Evolutionary conservation across 768 basidiomycete species (phyloP).

Genomic region (Mycena polygramma): DNA sequence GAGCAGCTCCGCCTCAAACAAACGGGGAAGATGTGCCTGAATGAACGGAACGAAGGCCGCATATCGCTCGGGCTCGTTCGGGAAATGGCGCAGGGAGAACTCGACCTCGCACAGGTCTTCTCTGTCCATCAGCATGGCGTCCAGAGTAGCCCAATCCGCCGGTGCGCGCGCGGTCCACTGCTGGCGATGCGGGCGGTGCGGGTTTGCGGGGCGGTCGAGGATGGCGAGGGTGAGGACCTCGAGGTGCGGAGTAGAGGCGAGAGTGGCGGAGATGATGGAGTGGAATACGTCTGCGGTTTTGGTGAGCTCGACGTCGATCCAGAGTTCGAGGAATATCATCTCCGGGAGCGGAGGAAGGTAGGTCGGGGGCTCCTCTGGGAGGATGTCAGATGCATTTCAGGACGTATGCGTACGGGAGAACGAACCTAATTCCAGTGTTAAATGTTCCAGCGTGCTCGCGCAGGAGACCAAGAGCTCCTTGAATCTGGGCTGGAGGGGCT

Average conservation of each 20-base stretch:
- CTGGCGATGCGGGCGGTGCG: conserved; percentile 11
- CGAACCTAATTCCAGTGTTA: conserved; percentile 14
- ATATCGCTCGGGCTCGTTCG: background rate
- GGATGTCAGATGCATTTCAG: background rate
- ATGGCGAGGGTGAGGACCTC: conserved; percentile 5
- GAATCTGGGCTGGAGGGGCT: background rate
- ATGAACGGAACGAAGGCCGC: background rate
- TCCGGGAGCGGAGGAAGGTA: conserved; percentile 7
- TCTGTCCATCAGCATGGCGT: conserved; percentile 4
- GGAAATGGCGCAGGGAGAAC: conserved; percentile 2
- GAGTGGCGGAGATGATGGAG: conserved; percentile 1
- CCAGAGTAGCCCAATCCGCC: background rate
- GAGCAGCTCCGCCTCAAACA: background rate
- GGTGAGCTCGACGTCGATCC: conserved; percentile 7
- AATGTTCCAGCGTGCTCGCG: background rate
- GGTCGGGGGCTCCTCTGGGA: conserved; percentile 2
- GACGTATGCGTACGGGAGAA: background rate
- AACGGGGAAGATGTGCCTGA: background rate
- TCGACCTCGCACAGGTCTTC: conserved; percentile 3
- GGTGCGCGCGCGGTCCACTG: background rate
- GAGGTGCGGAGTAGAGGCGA: conserved; percentile 11
- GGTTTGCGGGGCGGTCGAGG: background rate
- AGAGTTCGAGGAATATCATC: conserved; percentile 1
- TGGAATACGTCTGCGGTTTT: background rate
- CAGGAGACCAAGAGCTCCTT: conserved; percentile 2